Base-by-base conservation (phyloP, 2,329 filamentous ascomycete species). In the Pleoardoris graminearum region DNA sequence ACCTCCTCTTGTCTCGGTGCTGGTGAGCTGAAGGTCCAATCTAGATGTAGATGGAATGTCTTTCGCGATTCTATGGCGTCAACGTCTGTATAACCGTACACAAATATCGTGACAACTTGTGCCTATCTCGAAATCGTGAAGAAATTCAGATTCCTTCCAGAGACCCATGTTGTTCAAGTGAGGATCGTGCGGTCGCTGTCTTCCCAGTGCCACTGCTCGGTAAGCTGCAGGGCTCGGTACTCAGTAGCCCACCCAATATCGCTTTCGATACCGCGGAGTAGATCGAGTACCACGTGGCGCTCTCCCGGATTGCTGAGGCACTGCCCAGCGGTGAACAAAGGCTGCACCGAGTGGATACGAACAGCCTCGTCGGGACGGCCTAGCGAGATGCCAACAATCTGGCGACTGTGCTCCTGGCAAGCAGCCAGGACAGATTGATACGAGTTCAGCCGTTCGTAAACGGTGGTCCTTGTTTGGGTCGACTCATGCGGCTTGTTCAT, bases 241-340 rank as follows among this genome's bases (percentile, higher is more conserved):
- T 84, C 77, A 42, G 85, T 86, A 2, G 83, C 82, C 79, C 83
- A 86, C 2, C 84, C 85, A 35, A 84, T 77, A 60, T 88, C 85
- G n/a, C 70, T 72, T 67, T 88, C 84, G 23, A 88, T 80, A 10
- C 79, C 82, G 22, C 77, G 74, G 17, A 88, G 69, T 32, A 87
- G 65, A 11, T 78, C 75, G 32, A 87, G 60, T 8, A 87, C 77
- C 1, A 81, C 75, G 30, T 78, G 71, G 14, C 83, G 80, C 68
- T 86, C 84, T 10, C 72, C 73, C 23, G 74, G 68, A 48, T 82
- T 77, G 7, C 77, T 80, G 27, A 87, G 72, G 63, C 83, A 85
- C 62, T 85, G 81, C 0, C 84, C 84, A 21, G 83, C 83, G 16
- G 85, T 82, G 67, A 84, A 86, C 8, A 87, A 71, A 5, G 84